A percentile compares a stretch with the other conserved stretches of the same genome.
phyloP scores from a whole-genome alignment of 2,329 filamentous ascomycete genomes.

The Pseudogymnoascus sp. region DNA sequence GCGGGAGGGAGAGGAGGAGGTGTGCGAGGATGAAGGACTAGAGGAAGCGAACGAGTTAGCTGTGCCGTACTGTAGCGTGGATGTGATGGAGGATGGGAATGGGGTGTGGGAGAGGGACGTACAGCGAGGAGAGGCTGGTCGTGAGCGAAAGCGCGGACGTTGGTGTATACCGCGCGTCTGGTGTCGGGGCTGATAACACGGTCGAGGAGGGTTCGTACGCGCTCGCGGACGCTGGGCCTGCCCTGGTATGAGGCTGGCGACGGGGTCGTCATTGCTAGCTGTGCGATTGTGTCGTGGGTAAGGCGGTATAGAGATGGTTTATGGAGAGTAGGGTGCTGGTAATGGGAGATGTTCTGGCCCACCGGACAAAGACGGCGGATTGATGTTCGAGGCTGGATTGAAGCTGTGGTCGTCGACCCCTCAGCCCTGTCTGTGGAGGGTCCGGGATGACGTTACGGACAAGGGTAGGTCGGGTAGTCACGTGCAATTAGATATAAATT shows the following conservation, averaged over 20 bases:
- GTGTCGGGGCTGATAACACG: constrained; percentile 51
- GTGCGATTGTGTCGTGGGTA: background rate
- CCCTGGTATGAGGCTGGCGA: constrained; percentile 1
- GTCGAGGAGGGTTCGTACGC: constrained; percentile 33
- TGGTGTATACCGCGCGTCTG: constrained; percentile 48
- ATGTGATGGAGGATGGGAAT: background rate
- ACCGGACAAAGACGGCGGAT: background rate
- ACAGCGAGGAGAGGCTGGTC: constrained; percentile 64
- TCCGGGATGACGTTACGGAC: background rate
- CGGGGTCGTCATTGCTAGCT: background rate
- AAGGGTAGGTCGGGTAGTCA: background rate
- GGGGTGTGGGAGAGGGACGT: constrained; percentile 26
- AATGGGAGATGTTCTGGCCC: background rate
- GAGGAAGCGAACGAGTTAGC: constrained; percentile 12
- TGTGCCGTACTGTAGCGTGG: background rate
- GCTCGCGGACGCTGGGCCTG: background rate
- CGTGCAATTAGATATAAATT: background rate
- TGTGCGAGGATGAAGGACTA: constrained; percentile 64
- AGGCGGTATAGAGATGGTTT: background rate
- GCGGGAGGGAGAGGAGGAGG: constrained; percentile 55
- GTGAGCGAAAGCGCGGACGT: constrained; percentile 47
- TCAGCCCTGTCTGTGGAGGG: background rate
- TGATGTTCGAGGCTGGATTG: background rate
- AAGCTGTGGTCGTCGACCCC: background rate
- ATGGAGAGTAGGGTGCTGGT: background rate